These are phyloP conservation scores for Musa schizocarpa DNA, from an alignment of 176 grass and related monocot species.

Conservation along the genomic window DNA sequence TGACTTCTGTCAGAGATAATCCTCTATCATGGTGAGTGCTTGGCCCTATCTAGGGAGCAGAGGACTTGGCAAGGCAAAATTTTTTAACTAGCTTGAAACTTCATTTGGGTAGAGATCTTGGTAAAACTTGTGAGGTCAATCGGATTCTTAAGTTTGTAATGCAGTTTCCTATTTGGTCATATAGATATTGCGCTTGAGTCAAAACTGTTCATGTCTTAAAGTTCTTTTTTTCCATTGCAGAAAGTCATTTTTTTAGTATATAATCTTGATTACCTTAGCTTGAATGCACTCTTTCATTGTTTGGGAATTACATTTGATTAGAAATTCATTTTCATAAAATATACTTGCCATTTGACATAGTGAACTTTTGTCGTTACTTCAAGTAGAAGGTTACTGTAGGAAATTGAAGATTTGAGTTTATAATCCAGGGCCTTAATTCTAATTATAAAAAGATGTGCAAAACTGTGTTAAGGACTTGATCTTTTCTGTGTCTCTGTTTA, in stretches of 20 bases:
- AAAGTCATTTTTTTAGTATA: too few relatives aligned
- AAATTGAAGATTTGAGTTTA: too few relatives aligned
- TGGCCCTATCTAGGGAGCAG: background rate
- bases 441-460: too few relatives aligned
- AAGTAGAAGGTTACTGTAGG: too few relatives aligned
- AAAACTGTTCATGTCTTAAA: too few relatives aligned
- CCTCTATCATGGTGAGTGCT: background rate
- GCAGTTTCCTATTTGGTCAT: background rate
- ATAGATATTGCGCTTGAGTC: too few relatives aligned
- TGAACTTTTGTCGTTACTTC: too few relatives aligned
- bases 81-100: background rate
- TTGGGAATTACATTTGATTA: background rate
- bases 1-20: background rate
- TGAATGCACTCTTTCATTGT: too few relatives aligned
- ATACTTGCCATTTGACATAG: too few relatives aligned
- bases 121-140: background rate
- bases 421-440: too few relatives aligned
- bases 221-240: too few relatives aligned
- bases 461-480: background rate
- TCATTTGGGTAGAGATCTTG: background rate
- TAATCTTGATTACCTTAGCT: too few relatives aligned
- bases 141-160: background rate
- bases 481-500: background rate
- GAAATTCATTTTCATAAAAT: background rate
- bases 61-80: background rate